Conservation (phyloP, 2,329 filamentous ascomycete genomes). For the Colletotrichum zoysiae region DNA sequence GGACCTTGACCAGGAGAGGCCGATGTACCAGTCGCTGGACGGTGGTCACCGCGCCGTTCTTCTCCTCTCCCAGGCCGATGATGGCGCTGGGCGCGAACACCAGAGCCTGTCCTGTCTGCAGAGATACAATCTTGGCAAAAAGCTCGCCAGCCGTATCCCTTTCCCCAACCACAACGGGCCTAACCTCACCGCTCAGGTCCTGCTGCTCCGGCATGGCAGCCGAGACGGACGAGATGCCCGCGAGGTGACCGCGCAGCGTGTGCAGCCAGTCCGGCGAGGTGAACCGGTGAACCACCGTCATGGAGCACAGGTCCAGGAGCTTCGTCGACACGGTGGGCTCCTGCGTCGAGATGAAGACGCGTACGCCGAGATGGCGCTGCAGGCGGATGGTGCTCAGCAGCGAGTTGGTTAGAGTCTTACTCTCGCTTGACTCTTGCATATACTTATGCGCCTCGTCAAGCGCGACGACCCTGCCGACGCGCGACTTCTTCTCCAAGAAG, state of each 20-base stretch:
- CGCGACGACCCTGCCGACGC: conserved; percentile 71
- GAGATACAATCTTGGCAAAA: conserved; percentile 57
- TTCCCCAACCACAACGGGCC: conserved; percentile 37
- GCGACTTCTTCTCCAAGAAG: conserved; percentile 68
- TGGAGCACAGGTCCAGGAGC: conserved; percentile 77
- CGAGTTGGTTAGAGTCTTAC: conserved; percentile 69
- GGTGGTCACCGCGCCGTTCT: conserved; percentile 36
- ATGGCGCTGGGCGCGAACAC: conserved; percentile 61
- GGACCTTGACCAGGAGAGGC: conserved; percentile 56
- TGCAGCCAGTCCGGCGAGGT: conserved; percentile 55
- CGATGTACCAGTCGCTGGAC: conserved; percentile 52
- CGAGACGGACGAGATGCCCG: conserved; percentile 45
- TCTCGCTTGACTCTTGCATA: conserved; percentile 69
- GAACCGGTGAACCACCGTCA: conserved; percentile 81
- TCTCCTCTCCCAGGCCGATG: neutral
- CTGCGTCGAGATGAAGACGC: conserved; percentile 81
- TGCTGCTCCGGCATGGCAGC: conserved; percentile 24
- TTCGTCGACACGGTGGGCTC: conserved; percentile 78
- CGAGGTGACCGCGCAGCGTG: conserved; percentile 48
- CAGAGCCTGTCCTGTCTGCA: conserved; percentile 60
- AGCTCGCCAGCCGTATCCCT: conserved; percentile 49
- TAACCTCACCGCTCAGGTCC: neutral
- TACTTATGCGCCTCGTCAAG: conserved; percentile 87
- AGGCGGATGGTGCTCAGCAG: conserved; percentile 74
- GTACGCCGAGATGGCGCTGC: conserved; percentile 76